Evolutionary conservation across 2,329 filamentous ascomycete genomes (phyloP).

Genomic region (Fusarium proliferatum): DNA sequence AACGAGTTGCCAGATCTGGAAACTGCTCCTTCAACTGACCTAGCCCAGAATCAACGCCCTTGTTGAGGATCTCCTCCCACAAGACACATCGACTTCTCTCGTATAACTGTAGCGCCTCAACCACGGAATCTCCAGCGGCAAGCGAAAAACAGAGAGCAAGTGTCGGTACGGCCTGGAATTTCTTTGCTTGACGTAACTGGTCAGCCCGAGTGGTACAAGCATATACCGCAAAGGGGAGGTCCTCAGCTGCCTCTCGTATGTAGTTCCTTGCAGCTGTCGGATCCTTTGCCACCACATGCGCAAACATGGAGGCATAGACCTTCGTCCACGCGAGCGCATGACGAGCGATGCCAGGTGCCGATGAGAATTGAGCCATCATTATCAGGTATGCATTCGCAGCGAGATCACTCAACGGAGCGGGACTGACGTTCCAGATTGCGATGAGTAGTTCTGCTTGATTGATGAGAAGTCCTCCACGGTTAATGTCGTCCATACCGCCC

Average conservation of each 20-base stretch:
- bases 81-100: neutral
- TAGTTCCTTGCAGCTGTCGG: neutral
- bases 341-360: neutral
- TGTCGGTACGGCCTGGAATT: neutral
- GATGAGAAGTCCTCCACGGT: neutral
- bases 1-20: neutral
- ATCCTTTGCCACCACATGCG: neutral
- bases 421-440: neutral
- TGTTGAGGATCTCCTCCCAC: neutral
- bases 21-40: neutral
- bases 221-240: neutral
- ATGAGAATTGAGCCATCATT: neutral
- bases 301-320: neutral
- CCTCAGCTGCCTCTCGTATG: neutral
- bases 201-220: neutral
- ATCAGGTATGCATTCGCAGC: neutral
- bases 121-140: neutral
- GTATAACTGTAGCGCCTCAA: neutral
- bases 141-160: neutral
- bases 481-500: neutral
- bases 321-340: neutral
- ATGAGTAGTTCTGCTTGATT: neutral
- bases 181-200: neutral
- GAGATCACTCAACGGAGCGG: neutral
- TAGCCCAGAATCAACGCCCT: neutral